Percentiles rank a stretch among this genome's conserved stretches.
phyloP scores from a whole-genome alignment of 2,329 filamentous ascomycete genomes.

The Colletotrichum sp. region DNA sequence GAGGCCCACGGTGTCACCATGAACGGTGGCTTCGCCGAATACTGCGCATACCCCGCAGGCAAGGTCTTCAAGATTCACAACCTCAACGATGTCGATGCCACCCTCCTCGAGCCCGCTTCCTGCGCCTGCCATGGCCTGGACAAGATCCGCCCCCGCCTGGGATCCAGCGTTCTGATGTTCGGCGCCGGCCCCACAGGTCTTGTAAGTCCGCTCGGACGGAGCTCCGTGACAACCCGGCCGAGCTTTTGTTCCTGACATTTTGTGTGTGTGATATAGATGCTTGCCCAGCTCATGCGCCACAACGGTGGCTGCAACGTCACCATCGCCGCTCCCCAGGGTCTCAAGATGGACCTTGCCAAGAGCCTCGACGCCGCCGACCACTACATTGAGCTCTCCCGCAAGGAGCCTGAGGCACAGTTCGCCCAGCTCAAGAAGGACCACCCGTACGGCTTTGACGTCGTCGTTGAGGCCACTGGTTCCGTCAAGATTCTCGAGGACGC shows the following conservation, averaged over 20 bases:
- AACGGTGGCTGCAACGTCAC: constrained; percentile 75
- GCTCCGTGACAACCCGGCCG: not conserved
- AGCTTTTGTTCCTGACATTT: not conserved
- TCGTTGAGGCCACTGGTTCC: constrained; percentile 74
- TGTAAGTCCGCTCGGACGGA: constrained; percentile 35
- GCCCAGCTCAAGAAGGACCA: constrained; percentile 66
- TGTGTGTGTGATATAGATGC: constrained; percentile 36
- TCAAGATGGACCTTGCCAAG: constrained; percentile 74
- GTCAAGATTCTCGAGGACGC: constrained; percentile 72
- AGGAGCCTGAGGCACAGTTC: constrained; percentile 64
- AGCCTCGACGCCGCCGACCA: constrained; percentile 58
- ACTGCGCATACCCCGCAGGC: constrained; percentile 57
- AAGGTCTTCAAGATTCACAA: constrained; percentile 71
- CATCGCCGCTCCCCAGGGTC: constrained; percentile 69
- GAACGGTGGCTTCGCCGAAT: constrained; percentile 76
- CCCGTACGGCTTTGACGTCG: constrained; percentile 72
- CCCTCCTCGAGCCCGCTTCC: constrained; percentile 72
- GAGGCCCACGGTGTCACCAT: constrained; percentile 71
- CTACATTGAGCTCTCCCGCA: constrained; percentile 59
- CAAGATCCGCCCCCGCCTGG: constrained; percentile 70
- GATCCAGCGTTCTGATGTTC: constrained; percentile 69
- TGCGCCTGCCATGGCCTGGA: constrained; percentile 75
- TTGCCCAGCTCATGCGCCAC: constrained; percentile 66
- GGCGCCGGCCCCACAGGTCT: constrained; percentile 72
- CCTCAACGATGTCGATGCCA: constrained; percentile 71